Evolutionary conservation across 495 filamentous ascomycete genomes (phyloP), one percentile per base, ranked within the genome.

Genomic region (Aspergillus ellipticus): DNA sequence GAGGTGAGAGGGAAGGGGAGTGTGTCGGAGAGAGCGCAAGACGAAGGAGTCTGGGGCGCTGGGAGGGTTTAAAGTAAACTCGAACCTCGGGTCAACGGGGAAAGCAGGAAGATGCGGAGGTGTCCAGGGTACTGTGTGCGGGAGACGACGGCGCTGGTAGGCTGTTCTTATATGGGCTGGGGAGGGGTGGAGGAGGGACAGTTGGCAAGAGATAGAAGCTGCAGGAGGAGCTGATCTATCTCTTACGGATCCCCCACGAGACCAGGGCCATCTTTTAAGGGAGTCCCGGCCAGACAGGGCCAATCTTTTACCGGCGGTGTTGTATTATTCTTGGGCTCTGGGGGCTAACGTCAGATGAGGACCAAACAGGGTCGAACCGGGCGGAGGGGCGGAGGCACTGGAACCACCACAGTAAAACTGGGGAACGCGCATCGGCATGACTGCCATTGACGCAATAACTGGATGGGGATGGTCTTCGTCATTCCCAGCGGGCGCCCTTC

Each of bases 31-130:
- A 8, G 45, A 21, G 53, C 49, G 43, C 33, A 56, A 57, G 51
- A 39, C 46, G 53, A 50, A 29, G 31, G 20, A 39, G 35, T 15
- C 26, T 31, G n/a, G 47, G 55, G 51, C 42, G 43, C 26, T 55
- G 28, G 50, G 47, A 19, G 16, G 35, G 20, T 9, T 54, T 51
- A 51, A 60, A 51, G 48, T 42, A 47, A 55, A 7, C 29, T 15
- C 19, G 54, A 48, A 66, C 66, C 66, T 69, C 66, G 66, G 66
- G 65, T 65, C 60, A 59, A 56, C 66, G 66, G 66, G 59, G 66
- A 57, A 59, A 58, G 29, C 45, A 61, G 56, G 57, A 60, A 55
- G 51, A 43, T 42, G 17, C 28, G 39, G 52, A 55, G 33, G 42
- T 51, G 6, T 26, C n/a, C 9, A 47, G 42, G 31, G 24, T 21